phyloP scores from a whole-genome alignment of 805 yeast genomes.

The Pichia scutulata region DNA sequence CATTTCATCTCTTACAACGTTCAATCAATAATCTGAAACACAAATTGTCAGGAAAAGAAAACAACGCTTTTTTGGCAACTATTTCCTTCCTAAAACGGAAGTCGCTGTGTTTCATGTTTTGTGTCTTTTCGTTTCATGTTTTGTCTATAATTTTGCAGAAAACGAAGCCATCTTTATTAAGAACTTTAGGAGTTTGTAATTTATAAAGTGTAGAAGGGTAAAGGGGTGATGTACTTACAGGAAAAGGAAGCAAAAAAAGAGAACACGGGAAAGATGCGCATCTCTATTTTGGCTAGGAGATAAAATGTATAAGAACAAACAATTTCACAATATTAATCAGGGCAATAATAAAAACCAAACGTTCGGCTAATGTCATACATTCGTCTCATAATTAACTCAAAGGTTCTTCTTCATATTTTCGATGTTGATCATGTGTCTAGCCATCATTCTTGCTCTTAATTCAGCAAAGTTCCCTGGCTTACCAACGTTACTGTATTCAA shows the following conservation, averaged over 20 bases:
- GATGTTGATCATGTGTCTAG: constrained; percentile 30
- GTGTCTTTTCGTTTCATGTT: background rate
- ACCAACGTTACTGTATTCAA: constrained; percentile 16
- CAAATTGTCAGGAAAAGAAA: background rate
- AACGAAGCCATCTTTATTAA: background rate
- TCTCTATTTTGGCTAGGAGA: background rate
- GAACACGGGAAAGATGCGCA: background rate
- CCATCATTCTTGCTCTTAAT: constrained; percentile 35
- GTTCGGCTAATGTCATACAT: background rate
- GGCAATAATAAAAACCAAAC: background rate
- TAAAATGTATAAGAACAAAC: background rate
- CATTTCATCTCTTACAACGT: background rate
- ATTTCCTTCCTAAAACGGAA: background rate
- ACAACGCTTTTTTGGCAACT: background rate
- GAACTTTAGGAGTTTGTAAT: background rate
- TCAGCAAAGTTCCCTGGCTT: constrained; percentile 29
- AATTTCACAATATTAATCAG: background rate
- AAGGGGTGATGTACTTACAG: background rate
- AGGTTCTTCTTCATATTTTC: constrained; percentile 21
- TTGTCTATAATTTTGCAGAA: background rate
- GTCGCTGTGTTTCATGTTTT: background rate
- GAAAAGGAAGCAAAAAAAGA: background rate
- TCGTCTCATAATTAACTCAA: background rate
- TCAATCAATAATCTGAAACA: background rate
- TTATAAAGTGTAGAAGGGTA: background rate